Conservation (phyloP, 805 yeast genomes). For the Candida endomychidarum region DNA sequence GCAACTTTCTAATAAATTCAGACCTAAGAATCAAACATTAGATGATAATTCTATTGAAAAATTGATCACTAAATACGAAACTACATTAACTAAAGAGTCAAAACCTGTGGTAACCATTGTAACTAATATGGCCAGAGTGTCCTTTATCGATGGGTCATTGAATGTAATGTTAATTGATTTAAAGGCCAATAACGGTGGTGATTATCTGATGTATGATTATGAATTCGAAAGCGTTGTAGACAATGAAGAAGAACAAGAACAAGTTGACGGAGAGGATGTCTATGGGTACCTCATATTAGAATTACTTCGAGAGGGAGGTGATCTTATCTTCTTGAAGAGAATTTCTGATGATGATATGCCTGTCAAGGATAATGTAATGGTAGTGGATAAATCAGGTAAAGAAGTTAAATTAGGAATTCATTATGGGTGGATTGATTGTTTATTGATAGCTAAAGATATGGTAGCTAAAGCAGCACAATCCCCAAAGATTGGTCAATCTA, state of each 20-base stretch:
- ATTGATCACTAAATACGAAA: constrained; percentile 25
- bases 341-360: constrained; percentile 38
- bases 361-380: constrained; percentile 24
- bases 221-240: constrained; percentile 52
- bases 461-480: constrained; percentile 21
- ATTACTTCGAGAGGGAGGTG: constrained; percentile 51
- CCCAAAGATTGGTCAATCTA: constrained; percentile 8
- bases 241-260: constrained; percentile 21
- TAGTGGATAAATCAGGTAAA: constrained; percentile 29
- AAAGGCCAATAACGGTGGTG: constrained; percentile 41
- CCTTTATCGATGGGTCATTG: constrained; percentile 35
- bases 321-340: constrained; percentile 52
- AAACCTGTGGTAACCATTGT: constrained; percentile 38
- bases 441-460: constrained; percentile 63
- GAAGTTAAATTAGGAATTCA: constrained; percentile 45
- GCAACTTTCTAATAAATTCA: constrained; percentile 28
- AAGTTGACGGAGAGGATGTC: constrained; percentile 28
- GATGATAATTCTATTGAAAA: constrained; percentile 33
- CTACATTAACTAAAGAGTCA: constrained; percentile 20
- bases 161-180: constrained; percentile 40
- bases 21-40: constrained; percentile 20
- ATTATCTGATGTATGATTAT: constrained; percentile 76
- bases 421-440: constrained; percentile 68
- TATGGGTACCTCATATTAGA: constrained; percentile 68
- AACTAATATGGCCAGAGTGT: constrained; percentile 41